Conservation (phyloP, 83 land plant genomes). For the Larix sibirica region DNA sequence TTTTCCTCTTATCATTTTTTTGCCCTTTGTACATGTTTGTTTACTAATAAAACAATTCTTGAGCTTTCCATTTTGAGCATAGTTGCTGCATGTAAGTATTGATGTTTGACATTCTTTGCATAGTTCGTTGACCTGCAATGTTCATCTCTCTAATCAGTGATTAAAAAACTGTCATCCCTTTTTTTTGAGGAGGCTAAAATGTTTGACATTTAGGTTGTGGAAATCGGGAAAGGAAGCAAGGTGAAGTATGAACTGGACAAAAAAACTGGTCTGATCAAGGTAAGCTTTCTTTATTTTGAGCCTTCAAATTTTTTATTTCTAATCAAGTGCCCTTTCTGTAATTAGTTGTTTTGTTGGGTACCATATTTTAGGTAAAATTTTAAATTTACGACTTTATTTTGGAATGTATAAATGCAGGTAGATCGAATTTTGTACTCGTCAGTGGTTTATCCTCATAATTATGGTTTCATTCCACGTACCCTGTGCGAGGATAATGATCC, state of each 20-base stretch:
- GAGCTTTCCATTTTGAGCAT: too few species aligned
- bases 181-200: not conserved
- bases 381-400: not conserved
- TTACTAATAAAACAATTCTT: not conserved
- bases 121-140: not conserved
- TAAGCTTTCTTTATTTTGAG: conserved; percentile 19
- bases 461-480: conserved; percentile 93
- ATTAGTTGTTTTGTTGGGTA: not conserved
- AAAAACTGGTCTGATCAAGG: conserved; percentile 67
- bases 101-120: not conserved
- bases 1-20: not conserved
- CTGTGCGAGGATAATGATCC: conserved; percentile 95
- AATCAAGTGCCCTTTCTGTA: not conserved
- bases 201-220: conserved; percentile 48
- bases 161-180: not conserved
- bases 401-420: not conserved
- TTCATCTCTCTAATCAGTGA: not conserved
- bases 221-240: conserved; percentile 72
- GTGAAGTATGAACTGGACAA: conserved; percentile 81
- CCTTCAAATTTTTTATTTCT: not conserved
- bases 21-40: not conserved
- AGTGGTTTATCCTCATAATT: conserved; percentile 95
- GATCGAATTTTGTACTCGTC: conserved; percentile 32
- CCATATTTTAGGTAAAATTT: not conserved
- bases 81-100: not conserved